phyloP scores from a whole-genome alignment of 176 grass and related monocot species.

The Ampelocalamus luodianensis region DNA sequence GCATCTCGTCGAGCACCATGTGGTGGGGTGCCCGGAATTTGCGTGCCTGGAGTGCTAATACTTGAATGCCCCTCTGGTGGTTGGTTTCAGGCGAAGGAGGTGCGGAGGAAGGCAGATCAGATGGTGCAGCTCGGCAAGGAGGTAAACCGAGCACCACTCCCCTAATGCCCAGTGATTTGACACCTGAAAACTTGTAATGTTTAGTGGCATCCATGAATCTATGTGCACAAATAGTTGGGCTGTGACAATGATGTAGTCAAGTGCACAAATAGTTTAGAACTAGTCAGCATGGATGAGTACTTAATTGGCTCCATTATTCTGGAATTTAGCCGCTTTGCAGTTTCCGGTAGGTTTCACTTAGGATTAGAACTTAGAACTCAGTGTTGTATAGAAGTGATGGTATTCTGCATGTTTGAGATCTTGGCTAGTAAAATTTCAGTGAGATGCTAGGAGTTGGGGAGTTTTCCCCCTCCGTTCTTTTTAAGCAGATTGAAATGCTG shows the following conservation, averaged over 20 bases:
- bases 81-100: slow-evolving; percentile 86
- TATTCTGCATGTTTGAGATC: not conserved
- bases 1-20: slow-evolving; percentile 10
- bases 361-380: not conserved
- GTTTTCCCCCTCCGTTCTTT: not conserved
- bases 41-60: not conserved
- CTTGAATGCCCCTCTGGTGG: not conserved
- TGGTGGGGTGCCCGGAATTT: not conserved
- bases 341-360: not conserved
- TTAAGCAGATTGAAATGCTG: not conserved
- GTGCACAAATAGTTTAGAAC: not conserved
- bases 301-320: not conserved
- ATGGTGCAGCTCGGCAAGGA: slow-evolving; percentile 98
- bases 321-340: not conserved
- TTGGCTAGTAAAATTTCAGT: not conserved
- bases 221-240: not conserved
- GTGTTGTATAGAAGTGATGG: not conserved
- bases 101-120: slow-evolving; percentile 84
- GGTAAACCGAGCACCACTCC: slow-evolving; percentile 23
- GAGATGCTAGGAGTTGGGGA: not conserved
- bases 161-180: not conserved
- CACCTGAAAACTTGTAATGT: not conserved
- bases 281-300: not conserved
- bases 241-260: not conserved
- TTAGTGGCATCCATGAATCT: not conserved